Percentiles rank a stretch among this genome's conserved stretches.
Conservation (phyloP, 2,329 filamentous ascomycete species). For the Fusarium protoensiforme region DNA sequence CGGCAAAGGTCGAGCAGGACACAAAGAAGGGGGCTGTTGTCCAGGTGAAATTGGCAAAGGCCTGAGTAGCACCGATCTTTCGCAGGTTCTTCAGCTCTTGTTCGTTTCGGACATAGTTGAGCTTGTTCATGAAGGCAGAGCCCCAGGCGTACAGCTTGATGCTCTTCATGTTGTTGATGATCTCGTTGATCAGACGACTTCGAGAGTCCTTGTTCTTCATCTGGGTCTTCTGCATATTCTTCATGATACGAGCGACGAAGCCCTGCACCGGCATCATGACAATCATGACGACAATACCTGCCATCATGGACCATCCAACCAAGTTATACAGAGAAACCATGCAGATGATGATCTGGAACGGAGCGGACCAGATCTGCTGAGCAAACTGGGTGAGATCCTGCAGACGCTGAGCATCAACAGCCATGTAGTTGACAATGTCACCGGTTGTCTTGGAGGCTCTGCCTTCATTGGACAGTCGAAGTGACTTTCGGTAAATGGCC, state of each 20-base stretch:
- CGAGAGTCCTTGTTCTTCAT: constrained; percentile 99
- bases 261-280: constrained; percentile 98
- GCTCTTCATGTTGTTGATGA: constrained; percentile 99
- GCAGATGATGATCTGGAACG: constrained; percentile 95
- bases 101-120: constrained; percentile 96
- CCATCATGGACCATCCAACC: constrained; percentile 95
- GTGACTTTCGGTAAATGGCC: constrained; percentile 91
- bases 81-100: constrained; percentile 93
- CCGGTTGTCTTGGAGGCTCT: constrained; percentile 89
- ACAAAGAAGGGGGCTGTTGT: constrained; percentile 97
- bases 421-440: constrained; percentile 99
- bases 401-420: constrained; percentile 94
- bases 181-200: constrained; percentile 94
- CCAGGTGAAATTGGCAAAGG: constrained; percentile 98
- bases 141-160: constrained; percentile 99
- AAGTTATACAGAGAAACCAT: constrained; percentile 96
- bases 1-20: constrained; percentile 94
- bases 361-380: constrained; percentile 95
- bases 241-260: constrained; percentile 91
- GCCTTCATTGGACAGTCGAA: constrained; percentile 93
- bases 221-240: constrained; percentile 91
- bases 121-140: constrained; percentile 95
- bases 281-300: constrained; percentile 94
- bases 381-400: constrained; percentile 96
- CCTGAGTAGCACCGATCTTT: constrained; percentile 94